phyloP scores from a whole-genome alignment of 768 basidiomycete species.

The Termitomyces sp. region DNA sequence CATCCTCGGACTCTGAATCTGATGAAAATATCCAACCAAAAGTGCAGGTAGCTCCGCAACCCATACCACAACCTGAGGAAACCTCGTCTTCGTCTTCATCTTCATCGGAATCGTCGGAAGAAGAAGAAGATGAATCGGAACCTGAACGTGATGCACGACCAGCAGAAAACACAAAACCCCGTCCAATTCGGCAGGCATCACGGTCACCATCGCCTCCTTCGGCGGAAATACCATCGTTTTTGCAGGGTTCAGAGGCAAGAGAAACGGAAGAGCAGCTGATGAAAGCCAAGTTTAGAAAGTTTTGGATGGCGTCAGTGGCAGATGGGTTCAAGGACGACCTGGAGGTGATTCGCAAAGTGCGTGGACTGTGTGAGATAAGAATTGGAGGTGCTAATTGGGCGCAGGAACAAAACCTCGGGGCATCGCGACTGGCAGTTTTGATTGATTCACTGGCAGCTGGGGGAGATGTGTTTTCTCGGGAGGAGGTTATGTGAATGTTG shows the following conservation, averaged over 20 bases:
- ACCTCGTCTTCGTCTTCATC: conserved; percentile 25
- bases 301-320: conserved; percentile 84
- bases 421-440: conserved; percentile 66
- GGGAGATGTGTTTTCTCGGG: conserved; percentile 59
- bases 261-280: conserved; percentile 44
- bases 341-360: conserved; percentile 79
- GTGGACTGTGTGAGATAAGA: background rate
- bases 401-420: conserved; percentile 65
- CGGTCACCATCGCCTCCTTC: conserved; percentile 49
- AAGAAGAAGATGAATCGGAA: conserved; percentile 15
- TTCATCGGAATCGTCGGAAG: conserved; percentile 22
- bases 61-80: conserved; percentile 8
- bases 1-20: conserved; percentile 30
- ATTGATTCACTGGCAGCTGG: conserved; percentile 84
- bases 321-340: conserved; percentile 84
- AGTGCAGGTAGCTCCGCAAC: conserved; percentile 7
- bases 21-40: conserved; percentile 7
- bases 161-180: conserved; percentile 18
- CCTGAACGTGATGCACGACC: background rate
- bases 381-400: background rate
- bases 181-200: conserved; percentile 24
- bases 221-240: conserved; percentile 55
- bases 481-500: background rate
- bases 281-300: conserved; percentile 72
- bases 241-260: conserved; percentile 33